Evolutionary conservation across 768 basidiomycete genomes (phyloP), one percentile per base, ranked within the genome.

Genomic region (Mycena haematopus): DNA sequence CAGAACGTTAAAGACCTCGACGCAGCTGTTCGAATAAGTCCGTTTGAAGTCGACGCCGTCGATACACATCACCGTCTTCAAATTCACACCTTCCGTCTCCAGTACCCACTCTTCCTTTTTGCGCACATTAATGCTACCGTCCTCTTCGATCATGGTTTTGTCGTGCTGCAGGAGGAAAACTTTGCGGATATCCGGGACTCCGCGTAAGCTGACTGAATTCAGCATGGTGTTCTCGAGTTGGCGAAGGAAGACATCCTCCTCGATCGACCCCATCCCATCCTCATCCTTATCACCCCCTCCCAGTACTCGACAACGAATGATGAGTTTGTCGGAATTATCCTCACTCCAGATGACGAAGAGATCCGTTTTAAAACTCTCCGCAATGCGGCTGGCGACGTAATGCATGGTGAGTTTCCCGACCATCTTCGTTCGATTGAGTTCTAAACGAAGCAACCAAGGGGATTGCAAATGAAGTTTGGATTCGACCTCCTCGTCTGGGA

Each of bases 341-440:
- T 98, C 96, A 66, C 93, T 95, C 92, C 95, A 97, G 68, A 99
- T 97, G 75, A 98, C 95, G 75, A 98, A 98, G 15, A 98, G 80
- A 72, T 98, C 96, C 2, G 93, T 90, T 74, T 95, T 93, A 82
- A 99, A 99, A 67, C 87, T 95, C 74, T 95, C 92, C 21, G 92
- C 91, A 61, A 99, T 99, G 44, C 92, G 89, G 65, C 91, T 89
- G 6, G 95, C 96, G 45, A 99, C 96, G 67, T 94, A 93, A 50
- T 90, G 84, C 93, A 99, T 99, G 13, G 91, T 92, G 68, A 98
- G 82, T 74, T 96, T 96, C 71, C 96, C 96, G 66, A 99, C 90
- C 92, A 99, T 97, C 79, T 96, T 95, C 3, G 92, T 90, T 67
- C 96, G 93, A 74, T 99, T 97, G 57, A 99, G 86, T 72, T 96